phyloP scores from a whole-genome alignment of 2,329 filamentous ascomycete species.

The Sarocladiaceae sp. region DNA sequence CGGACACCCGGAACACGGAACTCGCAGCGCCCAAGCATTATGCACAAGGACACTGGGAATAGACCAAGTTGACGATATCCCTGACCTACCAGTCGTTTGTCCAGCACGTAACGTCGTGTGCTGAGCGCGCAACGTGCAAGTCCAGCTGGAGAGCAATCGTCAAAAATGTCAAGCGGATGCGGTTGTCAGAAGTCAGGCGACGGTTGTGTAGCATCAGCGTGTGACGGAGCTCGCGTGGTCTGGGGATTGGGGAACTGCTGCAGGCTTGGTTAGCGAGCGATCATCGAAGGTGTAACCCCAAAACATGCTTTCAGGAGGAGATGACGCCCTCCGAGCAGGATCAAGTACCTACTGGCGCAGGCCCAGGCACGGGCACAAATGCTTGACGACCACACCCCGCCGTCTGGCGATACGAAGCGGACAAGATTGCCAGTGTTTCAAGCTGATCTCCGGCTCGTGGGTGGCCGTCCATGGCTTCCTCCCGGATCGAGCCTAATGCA shows the following conservation, averaged over 20 bases:
- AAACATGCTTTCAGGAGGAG: background rate
- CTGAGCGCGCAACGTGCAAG: too few species aligned
- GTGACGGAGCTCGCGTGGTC: constrained; percentile 2
- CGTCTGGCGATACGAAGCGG: background rate
- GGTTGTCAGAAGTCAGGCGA: background rate
- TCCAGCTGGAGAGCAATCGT: background rate
- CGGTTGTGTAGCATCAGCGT: background rate
- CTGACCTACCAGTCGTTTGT: background rate
- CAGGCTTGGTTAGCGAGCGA: constrained; percentile 2
- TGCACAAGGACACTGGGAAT: too few species aligned
- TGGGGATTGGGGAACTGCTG: background rate
- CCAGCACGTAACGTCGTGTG: too few species aligned
- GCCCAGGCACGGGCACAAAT: too few species aligned
- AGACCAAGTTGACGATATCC: too few species aligned
- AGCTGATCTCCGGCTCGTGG: constrained; percentile 8
- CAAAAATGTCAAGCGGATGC: background rate
- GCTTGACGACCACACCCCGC: background rate
- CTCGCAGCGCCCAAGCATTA: too few species aligned
- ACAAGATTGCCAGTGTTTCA: constrained; percentile 12
- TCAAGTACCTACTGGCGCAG: too few species aligned
- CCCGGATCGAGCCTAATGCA: constrained; percentile 10
- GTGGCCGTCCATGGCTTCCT: background rate
- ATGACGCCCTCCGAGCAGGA: background rate
- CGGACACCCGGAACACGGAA: background rate
- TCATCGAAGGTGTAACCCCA: background rate